These are phyloP conservation scores for Sideroxylon spinosum DNA, from an alignment of 179 eudicot species.

Conservation along the genomic window DNA sequence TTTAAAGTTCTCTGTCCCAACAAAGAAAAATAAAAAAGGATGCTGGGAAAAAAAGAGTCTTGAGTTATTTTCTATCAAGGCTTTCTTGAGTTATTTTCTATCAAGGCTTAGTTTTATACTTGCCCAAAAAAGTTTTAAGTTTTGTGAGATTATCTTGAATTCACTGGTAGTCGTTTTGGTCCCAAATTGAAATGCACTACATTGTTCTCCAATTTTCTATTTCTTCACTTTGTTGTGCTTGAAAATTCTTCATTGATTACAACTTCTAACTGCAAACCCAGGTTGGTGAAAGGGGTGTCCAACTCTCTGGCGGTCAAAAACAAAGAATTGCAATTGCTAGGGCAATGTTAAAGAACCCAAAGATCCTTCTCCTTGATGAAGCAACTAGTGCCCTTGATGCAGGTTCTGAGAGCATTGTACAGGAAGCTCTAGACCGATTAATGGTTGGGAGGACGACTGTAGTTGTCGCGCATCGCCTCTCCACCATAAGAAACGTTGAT, in stretches of 20 bases:
- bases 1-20: no score
- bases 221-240: background rate
- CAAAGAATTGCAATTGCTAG: constrained; percentile 96
- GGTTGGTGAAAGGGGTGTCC: constrained; percentile 98
- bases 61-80: no score
- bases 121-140: no score
- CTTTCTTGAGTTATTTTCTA: no score
- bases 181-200: no score
- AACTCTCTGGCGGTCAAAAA: constrained; percentile 96
- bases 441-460: constrained; percentile 97
- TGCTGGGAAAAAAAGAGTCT: no score
- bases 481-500: constrained; percentile 90
- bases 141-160: no score
- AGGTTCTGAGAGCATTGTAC: constrained; percentile 92
- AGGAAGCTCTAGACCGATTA: constrained; percentile 92
- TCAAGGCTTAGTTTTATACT: no score
- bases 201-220: no score
- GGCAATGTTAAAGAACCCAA: constrained; percentile 96
- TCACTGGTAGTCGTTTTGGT: no score
- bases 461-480: constrained; percentile 94
- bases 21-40: no score
- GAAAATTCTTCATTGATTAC: background rate
- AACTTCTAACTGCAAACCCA: constrained; percentile 18
- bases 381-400: constrained; percentile 99
- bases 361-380: constrained; percentile 90